Evolutionary conservation across 2,329 filamentous ascomycete genomes (phyloP).

Genomic region (Aspergillus latus): DNA sequence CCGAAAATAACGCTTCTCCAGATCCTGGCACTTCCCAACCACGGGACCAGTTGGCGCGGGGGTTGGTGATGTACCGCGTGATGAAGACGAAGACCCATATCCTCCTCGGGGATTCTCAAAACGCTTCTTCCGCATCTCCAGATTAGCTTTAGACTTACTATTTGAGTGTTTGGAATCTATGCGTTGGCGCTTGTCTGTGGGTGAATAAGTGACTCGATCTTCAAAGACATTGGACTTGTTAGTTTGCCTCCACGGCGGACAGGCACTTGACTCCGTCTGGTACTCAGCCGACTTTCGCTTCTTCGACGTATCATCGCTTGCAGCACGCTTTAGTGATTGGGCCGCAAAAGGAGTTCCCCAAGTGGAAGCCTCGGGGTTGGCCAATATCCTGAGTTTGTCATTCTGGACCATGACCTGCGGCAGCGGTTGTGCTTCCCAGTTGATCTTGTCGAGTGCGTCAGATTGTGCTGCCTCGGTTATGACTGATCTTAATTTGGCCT

Average conservation of each 20-base stretch:
- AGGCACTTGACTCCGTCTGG: conserved; percentile 51
- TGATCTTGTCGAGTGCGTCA: conserved; percentile 67
- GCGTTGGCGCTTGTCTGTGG: conserved; percentile 52
- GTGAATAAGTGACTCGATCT: conserved; percentile 69
- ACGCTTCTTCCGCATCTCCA: conserved; percentile 86
- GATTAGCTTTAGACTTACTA: conserved; percentile 90
- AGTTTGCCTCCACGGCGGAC: conserved; percentile 74
- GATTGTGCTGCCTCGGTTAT: conserved; percentile 79
- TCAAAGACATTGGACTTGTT: conserved; percentile 63
- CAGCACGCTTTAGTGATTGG: conserved; percentile 23
- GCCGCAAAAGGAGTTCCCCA: conserved; percentile 29
- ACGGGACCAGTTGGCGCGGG: conserved; percentile 63
- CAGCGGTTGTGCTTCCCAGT: conserved; percentile 81
- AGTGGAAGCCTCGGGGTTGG: conserved; percentile 44
- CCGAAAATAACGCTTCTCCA: conserved; percentile 94
- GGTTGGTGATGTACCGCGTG: conserved; percentile 50
- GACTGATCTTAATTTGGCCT: conserved; percentile 78
- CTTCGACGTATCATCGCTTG: conserved; percentile 50
- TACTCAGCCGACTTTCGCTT: conserved; percentile 79
- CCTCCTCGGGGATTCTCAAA: conserved; percentile 62
- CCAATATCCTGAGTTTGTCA: conserved; percentile 59
- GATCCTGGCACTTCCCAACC: conserved; percentile 75
- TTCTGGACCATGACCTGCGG: conserved; percentile 79
- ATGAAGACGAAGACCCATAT: conserved; percentile 40
- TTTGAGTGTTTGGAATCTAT: conserved; percentile 61